phyloP scores from a whole-genome alignment of 2,329 filamentous ascomycete species.

The Xenoacremonium recifei region DNA sequence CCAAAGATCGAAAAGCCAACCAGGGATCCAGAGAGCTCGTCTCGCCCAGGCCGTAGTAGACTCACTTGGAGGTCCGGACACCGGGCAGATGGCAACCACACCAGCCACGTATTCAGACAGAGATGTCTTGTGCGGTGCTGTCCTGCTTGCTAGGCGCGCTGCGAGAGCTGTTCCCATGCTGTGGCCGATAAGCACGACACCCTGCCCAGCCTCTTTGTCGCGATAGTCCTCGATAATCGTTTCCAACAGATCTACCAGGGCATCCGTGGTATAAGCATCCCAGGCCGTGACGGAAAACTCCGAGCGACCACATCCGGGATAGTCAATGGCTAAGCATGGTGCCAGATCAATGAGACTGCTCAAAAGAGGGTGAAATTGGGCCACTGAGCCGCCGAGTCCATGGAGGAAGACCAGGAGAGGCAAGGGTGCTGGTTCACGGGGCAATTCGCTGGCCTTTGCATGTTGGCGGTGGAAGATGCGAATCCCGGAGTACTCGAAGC shows the following conservation, averaged over 20 bases:
- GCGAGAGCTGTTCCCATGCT: slow-evolving; percentile 85
- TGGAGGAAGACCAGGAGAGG: slow-evolving; percentile 90
- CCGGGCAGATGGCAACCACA: slow-evolving; percentile 78
- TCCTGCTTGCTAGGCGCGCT: slow-evolving; percentile 60
- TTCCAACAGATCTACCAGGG: slow-evolving; percentile 72
- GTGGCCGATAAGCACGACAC: slow-evolving; percentile 79
- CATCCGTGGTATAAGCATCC: slow-evolving; percentile 76
- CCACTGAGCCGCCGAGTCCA: slow-evolving; percentile 86
- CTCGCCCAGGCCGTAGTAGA: slow-evolving; percentile 43
- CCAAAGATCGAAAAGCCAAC: slow-evolving; percentile 71
- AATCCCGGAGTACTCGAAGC: slow-evolving; percentile 70
- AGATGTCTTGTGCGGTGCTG: slow-evolving; percentile 42
- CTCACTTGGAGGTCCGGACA: slow-evolving; percentile 60
- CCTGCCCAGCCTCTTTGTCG: slow-evolving; percentile 62
- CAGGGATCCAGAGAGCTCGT: slow-evolving; percentile 66
- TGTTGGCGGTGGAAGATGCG: slow-evolving; percentile 84
- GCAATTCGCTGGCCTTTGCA: slow-evolving; percentile 78
- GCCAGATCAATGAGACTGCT: slow-evolving; percentile 79
- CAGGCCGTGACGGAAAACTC: slow-evolving; percentile 67
- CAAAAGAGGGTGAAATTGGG: slow-evolving; percentile 81
- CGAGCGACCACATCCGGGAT: slow-evolving; percentile 87
- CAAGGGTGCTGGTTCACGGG: slow-evolving; percentile 67
- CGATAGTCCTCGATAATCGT: slow-evolving; percentile 72
- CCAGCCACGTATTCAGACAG: slow-evolving; percentile 69
- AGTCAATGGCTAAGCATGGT: slow-evolving; percentile 78